A percentile compares a stretch with the other conserved stretches of the same genome.
These are phyloP conservation scores for Mollisia scopiformis DNA, from an alignment of 2,329 filamentous ascomycete genomes.

Conservation along the genomic window DNA sequence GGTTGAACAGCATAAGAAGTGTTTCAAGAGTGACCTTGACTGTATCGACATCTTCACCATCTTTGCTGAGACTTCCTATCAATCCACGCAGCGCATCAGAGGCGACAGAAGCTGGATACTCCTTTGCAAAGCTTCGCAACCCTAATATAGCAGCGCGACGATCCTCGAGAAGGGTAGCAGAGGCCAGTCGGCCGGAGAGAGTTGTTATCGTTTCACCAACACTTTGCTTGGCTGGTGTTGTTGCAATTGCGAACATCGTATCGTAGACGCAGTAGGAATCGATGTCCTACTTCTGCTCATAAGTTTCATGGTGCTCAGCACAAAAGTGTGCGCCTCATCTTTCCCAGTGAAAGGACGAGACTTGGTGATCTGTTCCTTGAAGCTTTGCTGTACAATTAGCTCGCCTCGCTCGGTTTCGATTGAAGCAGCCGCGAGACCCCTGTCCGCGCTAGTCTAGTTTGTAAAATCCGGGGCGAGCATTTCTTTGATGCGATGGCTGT, in stretches of 20 bases:
- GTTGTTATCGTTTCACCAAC: constrained; percentile 93
- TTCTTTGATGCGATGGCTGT: not conserved
- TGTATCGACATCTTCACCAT: constrained; percentile 94
- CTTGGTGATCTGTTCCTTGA: not conserved
- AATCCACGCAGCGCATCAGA: constrained; percentile 89
- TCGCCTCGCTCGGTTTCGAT: no score
- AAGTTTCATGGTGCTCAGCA: constrained; percentile 7
- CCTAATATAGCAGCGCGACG: constrained; percentile 91
- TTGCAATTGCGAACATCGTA: constrained; percentile 66
- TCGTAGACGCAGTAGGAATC: constrained; percentile 5
- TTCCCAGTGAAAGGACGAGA: not conserved
- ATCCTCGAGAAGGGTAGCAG: constrained; percentile 91
- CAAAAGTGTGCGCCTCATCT: not conserved
- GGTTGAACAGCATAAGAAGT: constrained; percentile 85
- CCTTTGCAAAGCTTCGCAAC: constrained; percentile 92
- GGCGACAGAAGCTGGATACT: constrained; percentile 93
- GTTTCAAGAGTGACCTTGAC: constrained; percentile 96
- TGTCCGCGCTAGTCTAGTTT: not conserved
- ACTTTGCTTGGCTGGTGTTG: constrained; percentile 91
- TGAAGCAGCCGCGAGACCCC: not conserved
- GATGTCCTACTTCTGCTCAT: constrained; percentile 23
- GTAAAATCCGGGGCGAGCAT: not conserved
- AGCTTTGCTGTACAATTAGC: no score
- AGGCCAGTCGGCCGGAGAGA: constrained; percentile 83
- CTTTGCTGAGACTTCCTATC: constrained; percentile 82